Evolutionary conservation across 345 rosid genomes (phyloP), one percentile per base, ranked within the genome.

Genomic region (Hevea brasiliensis): DNA sequence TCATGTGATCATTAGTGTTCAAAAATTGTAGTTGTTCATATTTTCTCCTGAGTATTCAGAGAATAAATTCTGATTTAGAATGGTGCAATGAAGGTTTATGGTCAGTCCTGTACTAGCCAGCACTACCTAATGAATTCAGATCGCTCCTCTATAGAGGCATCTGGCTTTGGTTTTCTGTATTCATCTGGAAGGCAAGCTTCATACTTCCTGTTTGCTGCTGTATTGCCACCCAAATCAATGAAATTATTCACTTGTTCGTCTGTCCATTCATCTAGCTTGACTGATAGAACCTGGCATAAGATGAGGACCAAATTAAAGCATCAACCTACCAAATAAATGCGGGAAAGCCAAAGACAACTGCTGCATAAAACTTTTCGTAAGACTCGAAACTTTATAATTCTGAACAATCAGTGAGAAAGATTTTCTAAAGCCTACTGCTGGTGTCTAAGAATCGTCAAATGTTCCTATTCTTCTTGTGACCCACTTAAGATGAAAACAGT

Each of bases 181-280:
- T 83, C 83, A 72, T 84, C 84, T 1, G 94, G 88, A 72, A 91
- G 69, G 74, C 70, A 81, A 71, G 97, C 96, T 84, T 95, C 99
- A 73, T 74, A 91, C 68, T 89, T 95, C 80, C 70, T 69, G 85
- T 91, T 95, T 61, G 82, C 96, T 27, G 47, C 84, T 53, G 29
- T 66, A 79, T 95, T 95, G 63, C 99, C 99, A 66, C 99, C 99
- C 80, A 84, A 53, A 17, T 80, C 89, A 26, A 72, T 77, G 51
- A 95, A 80, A 67, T 53, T 42, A 40, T 86, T 83, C 14, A 95
- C 97, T 83, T 95, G 97, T 57, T 95, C 97, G 62, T 93, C 96
- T 27, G 97, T 87, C 99, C 99, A 95, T 26, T 91, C 97, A 74
- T 95, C 98, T 71, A 95, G 90, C 75, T 93, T 95, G 74, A 90